These are phyloP conservation scores for Trypethelium eluteriae DNA, from an alignment of 495 filamentous ascomycete genomes.

Conservation along the genomic window DNA sequence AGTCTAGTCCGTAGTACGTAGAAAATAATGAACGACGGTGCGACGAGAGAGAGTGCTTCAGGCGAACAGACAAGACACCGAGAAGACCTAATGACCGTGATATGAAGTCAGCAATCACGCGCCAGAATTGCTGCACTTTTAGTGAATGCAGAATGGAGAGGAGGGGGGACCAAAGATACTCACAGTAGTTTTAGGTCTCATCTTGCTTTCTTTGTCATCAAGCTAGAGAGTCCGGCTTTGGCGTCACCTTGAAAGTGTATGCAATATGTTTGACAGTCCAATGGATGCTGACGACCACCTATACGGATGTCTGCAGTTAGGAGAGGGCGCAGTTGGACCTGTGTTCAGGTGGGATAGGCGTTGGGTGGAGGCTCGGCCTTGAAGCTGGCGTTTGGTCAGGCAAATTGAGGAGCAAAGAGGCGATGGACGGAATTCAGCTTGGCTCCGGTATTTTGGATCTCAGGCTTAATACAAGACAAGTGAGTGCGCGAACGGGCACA, in stretches of 20 bases:
- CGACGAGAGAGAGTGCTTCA: background rate
- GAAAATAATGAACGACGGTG: background rate
- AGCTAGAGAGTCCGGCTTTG: background rate
- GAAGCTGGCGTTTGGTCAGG: background rate
- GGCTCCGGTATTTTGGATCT: background rate
- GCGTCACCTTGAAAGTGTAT: background rate
- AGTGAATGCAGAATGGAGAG: background rate
- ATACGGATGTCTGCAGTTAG: background rate
- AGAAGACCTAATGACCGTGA: background rate
- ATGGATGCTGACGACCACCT: background rate
- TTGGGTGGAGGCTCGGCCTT: background rate
- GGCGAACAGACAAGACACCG: background rate
- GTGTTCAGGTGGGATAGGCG: background rate
- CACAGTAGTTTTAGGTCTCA: slow-evolving; percentile 5
- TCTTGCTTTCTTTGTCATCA: background rate
- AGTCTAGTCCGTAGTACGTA: background rate
- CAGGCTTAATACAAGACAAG: background rate
- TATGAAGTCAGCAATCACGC: background rate
- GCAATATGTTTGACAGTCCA: background rate
- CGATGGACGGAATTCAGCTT: background rate
- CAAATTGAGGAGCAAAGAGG: no score
- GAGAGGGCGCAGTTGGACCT: background rate
- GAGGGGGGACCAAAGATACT: background rate
- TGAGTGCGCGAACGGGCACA: background rate
- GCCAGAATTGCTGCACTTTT: background rate